These are phyloP conservation scores for Eutrema salsugineum DNA, from an alignment of 441 rosid genomes.

Conservation along the genomic window DNA sequence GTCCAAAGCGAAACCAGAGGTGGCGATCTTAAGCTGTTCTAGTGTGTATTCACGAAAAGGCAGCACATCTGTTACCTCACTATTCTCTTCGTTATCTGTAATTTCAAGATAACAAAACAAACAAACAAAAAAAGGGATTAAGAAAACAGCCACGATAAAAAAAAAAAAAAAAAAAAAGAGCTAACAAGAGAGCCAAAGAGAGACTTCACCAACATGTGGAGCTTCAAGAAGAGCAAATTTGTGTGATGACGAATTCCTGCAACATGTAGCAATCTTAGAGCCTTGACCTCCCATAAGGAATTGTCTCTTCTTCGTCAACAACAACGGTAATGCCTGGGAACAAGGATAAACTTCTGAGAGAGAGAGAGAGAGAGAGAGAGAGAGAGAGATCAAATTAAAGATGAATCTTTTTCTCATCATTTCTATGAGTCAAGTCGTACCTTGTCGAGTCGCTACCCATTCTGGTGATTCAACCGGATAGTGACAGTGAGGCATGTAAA, in stretches of 20 bases:
- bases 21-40: constrained; percentile 53
- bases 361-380: too few species aligned
- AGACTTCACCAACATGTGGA: constrained; percentile 41
- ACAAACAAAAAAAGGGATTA: not conserved
- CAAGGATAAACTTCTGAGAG: not conserved
- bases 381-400: not conserved
- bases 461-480: constrained; percentile 8
- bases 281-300: constrained; percentile 65
- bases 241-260: constrained; percentile 62
- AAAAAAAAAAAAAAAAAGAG: not conserved
- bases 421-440: too few species aligned
- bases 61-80: constrained; percentile 44
- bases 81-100: constrained; percentile 51
- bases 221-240: constrained; percentile 51
- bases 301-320: not conserved
- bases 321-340: not conserved
- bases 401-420: too few species aligned
- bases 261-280: constrained; percentile 57
- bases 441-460: constrained; percentile 23
- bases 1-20: constrained; percentile 56
- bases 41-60: constrained; percentile 56
- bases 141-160: not conserved
- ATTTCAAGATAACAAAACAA: constrained; percentile 1
- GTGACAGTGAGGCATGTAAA: constrained; percentile 1
- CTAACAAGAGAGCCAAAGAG: not conserved